Percentiles rank a stretch among this genome's conserved stretches.
phyloP scores from a whole-genome alignment of 73 alveolate species.

The Durusdinium trenchii region DNA sequence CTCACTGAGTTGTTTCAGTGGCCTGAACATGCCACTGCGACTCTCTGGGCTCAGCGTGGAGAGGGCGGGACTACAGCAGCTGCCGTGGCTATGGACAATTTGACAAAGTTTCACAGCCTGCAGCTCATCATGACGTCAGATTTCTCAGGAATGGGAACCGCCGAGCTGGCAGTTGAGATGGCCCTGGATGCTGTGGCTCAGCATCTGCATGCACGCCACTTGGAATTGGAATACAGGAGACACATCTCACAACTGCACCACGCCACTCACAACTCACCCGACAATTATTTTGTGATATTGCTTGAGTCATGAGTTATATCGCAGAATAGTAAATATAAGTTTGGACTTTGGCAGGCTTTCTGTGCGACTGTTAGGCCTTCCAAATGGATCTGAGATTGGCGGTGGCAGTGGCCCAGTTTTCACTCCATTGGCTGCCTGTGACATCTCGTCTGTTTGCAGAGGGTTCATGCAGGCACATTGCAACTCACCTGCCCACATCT shows the following conservation, averaged over 20 bases:
- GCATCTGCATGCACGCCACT: too few species aligned
- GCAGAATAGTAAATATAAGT: too few species aligned
- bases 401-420: not conserved
- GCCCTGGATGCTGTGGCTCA: not conserved
- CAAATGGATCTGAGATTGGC: not conserved
- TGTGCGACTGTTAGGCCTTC: not conserved
- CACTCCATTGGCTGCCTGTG: not conserved
- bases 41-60: not conserved
- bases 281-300: too few species aligned
- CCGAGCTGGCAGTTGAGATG: conserved; percentile 15
- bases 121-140: not conserved
- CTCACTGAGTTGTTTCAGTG: not conserved
- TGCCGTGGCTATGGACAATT: too few species aligned
- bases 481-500: not conserved
- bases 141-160: not conserved
- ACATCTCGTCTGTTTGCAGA: not conserved
- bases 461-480: not conserved
- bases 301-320: not conserved
- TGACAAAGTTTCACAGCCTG: not conserved
- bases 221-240: too few species aligned
- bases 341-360: not conserved
- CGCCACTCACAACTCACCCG: not conserved
- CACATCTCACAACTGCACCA: too few species aligned
- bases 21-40: not conserved
- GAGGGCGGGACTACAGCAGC: not conserved